Conservation (phyloP, 179 eudicot species). For the Vitellaria paradoxa region DNA sequence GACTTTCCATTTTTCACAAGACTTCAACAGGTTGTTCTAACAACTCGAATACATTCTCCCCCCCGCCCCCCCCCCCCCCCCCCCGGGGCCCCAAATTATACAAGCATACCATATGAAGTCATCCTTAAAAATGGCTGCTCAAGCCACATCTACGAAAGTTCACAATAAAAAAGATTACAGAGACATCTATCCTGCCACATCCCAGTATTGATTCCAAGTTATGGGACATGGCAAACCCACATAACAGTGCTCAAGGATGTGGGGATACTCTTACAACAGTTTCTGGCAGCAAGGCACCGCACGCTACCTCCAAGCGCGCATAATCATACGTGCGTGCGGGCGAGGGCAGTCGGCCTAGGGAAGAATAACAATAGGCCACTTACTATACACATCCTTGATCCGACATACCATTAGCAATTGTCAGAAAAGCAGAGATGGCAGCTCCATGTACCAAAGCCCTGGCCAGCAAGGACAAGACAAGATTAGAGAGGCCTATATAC, state of each 20-base stretch:
- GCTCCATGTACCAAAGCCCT: conserved; percentile 92
- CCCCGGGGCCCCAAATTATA: background rate
- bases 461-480: conserved; percentile 13
- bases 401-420: conserved; percentile 74
- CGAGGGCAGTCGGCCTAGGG: background rate
- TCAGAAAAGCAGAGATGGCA: conserved; percentile 76
- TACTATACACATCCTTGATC: conserved; percentile 84
- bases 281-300: background rate
- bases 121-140: conserved; percentile 5
- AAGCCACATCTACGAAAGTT: background rate
- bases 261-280: background rate
- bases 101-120: background rate
- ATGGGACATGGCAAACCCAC: background rate
- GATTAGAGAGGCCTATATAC: background rate
- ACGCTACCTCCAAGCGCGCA: background rate
- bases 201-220: background rate
- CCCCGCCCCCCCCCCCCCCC: too few relatives aligned
- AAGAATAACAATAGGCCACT: background rate
- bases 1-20: conserved; percentile 5
- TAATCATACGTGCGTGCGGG: background rate
- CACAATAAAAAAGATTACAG: background rate
- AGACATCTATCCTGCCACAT: background rate
- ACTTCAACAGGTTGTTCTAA: background rate
- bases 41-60: background rate
- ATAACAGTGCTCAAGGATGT: background rate